Conservation (phyloP, 495 filamentous ascomycete genomes). For the Tuber calosporum region DNA sequence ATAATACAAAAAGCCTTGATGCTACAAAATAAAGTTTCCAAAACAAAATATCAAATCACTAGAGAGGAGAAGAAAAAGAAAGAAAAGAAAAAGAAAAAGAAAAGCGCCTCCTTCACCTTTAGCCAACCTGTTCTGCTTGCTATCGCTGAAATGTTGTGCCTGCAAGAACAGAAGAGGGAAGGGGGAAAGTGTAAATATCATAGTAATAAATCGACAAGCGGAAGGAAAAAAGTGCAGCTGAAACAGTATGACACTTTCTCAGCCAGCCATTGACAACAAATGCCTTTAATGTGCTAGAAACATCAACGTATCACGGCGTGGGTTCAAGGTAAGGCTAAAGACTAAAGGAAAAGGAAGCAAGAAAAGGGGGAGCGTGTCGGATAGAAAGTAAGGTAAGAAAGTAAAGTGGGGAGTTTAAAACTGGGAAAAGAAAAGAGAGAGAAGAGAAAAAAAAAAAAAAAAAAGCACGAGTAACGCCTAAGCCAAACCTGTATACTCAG, state of each 20-base stretch:
- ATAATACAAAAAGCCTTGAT: background rate
- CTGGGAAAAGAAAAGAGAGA: background rate
- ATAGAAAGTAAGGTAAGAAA: background rate
- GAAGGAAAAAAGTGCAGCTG: background rate
- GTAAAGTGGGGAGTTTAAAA: background rate
- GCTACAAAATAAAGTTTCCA: background rate
- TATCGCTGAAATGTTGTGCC: background rate
- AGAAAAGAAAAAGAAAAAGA: background rate
- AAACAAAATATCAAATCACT: background rate
- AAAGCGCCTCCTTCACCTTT: background rate
- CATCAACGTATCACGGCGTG: background rate
- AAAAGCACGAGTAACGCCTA: background rate
- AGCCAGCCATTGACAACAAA: background rate
- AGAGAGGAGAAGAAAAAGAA: background rate
- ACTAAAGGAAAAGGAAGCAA: background rate
- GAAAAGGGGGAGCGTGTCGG: too few relatives aligned
- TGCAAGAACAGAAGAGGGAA: background rate
- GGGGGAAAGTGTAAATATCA: background rate
- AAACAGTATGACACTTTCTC: background rate
- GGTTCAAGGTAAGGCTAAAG: background rate
- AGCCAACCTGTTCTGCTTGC: background rate
- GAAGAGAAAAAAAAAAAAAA: background rate
- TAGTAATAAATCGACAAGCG: background rate
- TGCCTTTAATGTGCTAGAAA: background rate
- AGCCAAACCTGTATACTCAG: background rate